Base-by-base conservation (phyloP, 1,139 yeast genomes). In the Saccharomyces hybrid region DNA sequence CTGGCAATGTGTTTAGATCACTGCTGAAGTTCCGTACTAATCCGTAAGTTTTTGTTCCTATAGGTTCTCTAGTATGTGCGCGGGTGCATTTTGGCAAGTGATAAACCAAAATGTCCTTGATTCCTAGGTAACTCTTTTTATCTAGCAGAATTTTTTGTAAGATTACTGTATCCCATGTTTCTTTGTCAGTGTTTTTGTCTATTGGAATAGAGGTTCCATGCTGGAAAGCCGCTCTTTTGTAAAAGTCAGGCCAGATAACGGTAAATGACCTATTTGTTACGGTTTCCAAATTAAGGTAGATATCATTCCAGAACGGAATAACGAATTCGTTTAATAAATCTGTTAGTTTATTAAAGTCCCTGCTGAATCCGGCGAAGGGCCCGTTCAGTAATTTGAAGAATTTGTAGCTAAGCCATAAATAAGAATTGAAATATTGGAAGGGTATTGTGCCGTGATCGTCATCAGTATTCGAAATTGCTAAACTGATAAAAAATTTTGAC, bases 61-160 rank as follows among this genome's bases (percentile, higher is more conserved):
- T 47, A 13, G 46, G 54, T 2, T 16, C 44, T 9, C 3, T 38
- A 9, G 9, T 19, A 16, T 2, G 7, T 6, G 27, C 44, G 3
- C 54, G 51, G 16, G 48, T 48, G 13, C 55, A 42, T 29, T 49
- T 51, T 1, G 71, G 71, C n/a, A 67, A 53, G 52, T 69, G 67
- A 42, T 69, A 69, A 4, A 69, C 60, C 16, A 68, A 47, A 13
- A 68, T 55, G 51, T 69, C 71, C 52, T 65, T 62, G 1, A 69
- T 50, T 3, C 68, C 70, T 29, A 66, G 51, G 46, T 60, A 69
- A 51, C 61, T 64, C 27, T 66, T 67, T 14, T 66, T 58, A 25
- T 63, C 63, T 5, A 68, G 51, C 9, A 69, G 54, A 32, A 69
- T 57, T 6, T 62, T 61, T 52, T 63, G 64, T 38, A 61, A 60